phyloP scores from a whole-genome alignment of 768 basidiomycete genomes.

The Termitomyces sp. region DNA sequence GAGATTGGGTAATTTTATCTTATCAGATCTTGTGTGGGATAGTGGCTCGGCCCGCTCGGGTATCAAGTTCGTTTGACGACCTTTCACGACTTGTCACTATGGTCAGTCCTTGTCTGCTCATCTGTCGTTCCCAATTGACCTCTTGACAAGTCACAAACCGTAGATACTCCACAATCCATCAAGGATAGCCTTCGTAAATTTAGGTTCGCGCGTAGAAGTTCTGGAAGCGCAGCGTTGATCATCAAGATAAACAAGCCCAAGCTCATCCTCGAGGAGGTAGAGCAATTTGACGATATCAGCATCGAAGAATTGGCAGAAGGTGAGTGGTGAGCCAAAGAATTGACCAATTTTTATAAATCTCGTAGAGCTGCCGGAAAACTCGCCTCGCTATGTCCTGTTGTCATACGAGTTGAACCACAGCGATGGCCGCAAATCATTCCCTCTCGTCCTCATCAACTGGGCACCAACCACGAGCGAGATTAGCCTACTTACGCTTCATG shows the following conservation, averaged over 20 bases:
- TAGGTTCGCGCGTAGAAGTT: conserved; percentile 64
- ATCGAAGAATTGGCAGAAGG: conserved; percentile 90
- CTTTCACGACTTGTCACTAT: conserved; percentile 18
- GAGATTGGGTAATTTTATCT: conserved; percentile 6
- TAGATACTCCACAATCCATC: conserved; percentile 80
- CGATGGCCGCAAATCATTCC: conserved; percentile 84
- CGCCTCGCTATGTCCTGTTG: conserved; percentile 82
- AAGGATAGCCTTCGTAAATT: conserved; percentile 84
- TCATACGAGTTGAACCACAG: conserved; percentile 77
- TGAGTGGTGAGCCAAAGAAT: conserved; percentile 23
- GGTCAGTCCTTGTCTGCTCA: conserved; percentile 24
- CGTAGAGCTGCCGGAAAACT: conserved; percentile 82
- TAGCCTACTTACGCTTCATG: conserved; percentile 74
- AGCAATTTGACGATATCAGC: conserved; percentile 70
- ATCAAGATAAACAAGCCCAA: conserved; percentile 89
- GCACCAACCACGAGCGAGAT: conserved; percentile 75
- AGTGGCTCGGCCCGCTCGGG: too few relatives aligned
- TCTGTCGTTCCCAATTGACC: conserved; percentile 2
- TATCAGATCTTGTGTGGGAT: conserved; percentile 22
- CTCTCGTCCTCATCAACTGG: conserved; percentile 88
- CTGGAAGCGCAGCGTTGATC: conserved; percentile 73
- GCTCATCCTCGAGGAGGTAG: conserved; percentile 80
- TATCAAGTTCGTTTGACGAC: too few relatives aligned
- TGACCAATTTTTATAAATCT: background rate
- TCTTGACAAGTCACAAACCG: conserved; percentile 58